A percentile compares a stretch with the other conserved stretches of the same genome.
Conservation (phyloP, 176 grass and related monocot species). For the Secale cereale region DNA sequence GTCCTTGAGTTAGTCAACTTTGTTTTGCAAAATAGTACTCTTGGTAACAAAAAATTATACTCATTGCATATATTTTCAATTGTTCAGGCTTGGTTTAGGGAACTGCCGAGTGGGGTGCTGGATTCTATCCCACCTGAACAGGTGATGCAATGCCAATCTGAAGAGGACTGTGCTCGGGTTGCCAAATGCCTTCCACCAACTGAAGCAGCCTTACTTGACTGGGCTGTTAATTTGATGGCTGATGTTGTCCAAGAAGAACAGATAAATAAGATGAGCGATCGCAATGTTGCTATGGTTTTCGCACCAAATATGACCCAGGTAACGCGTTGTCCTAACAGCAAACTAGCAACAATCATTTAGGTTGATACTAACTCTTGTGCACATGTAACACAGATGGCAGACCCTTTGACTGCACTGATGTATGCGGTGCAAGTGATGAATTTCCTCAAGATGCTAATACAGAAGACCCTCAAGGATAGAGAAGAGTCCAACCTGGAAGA, state of each 20-base stretch:
- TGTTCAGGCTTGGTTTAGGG: conserved; percentile 76
- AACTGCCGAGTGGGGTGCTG: conserved; percentile 61
- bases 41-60: background rate
- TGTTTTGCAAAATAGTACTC: background rate
- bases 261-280: conserved; percentile 71
- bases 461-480: conserved; percentile 63
- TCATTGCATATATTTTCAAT: conserved; percentile 10
- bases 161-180: conserved; percentile 60
- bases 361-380: background rate
- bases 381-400: conserved; percentile 46
- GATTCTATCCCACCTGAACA: conserved; percentile 64
- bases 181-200: conserved; percentile 47
- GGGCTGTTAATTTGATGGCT: conserved; percentile 75
- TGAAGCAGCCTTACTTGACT: conserved; percentile 59
- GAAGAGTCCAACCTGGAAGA: conserved; percentile 53
- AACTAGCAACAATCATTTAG: background rate
- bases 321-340: background rate
- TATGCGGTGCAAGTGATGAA: conserved; percentile 88
- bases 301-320: conserved; percentile 87
- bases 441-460: conserved; percentile 73
- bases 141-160: conserved; percentile 72
- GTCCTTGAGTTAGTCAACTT: background rate
- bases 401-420: conserved; percentile 79
- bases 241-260: conserved; percentile 77
- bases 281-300: conserved; percentile 75